Percentiles rank a stretch among this genome's conserved stretches.
These are phyloP conservation scores for Cyclocybe aegerita DNA, from an alignment of 768 basidiomycete species.

Conservation along the genomic window DNA sequence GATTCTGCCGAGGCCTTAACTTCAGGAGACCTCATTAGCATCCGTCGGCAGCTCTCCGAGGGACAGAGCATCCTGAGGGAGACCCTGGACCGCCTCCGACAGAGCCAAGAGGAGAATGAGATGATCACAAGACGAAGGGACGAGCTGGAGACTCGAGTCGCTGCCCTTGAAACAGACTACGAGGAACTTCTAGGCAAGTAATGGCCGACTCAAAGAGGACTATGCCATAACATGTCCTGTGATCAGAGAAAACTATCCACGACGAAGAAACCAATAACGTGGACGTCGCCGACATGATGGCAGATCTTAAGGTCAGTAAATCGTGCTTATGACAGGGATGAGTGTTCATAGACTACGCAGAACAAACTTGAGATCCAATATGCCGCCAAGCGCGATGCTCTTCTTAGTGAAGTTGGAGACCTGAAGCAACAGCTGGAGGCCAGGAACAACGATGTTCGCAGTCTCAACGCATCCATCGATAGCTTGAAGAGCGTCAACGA, in stretches of 20 bases:
- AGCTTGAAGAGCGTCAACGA: conserved; percentile 96
- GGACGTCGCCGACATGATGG: conserved; percentile 80
- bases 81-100: conserved; percentile 84
- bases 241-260: conserved; percentile 84
- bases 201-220: too few species aligned
- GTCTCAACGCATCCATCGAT: conserved; percentile 83
- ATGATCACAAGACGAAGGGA: conserved; percentile 78
- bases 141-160: conserved; percentile 82
- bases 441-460: conserved; percentile 79
- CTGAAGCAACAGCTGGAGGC: conserved; percentile 90
- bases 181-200: conserved; percentile 90
- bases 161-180: conserved; percentile 87
- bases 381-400: conserved; percentile 87
- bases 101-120: conserved; percentile 92
- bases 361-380: conserved; percentile 94
- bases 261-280: conserved; percentile 86
- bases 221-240: neutral
- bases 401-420: conserved; percentile 79
- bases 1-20: conserved; percentile 58
- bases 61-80: conserved; percentile 85
- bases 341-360: conserved; percentile 39
- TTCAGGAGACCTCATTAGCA: conserved; percentile 74
- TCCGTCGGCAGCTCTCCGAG: conserved; percentile 87
- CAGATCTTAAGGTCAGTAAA: conserved; percentile 78
- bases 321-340: conserved; percentile 3